Base-by-base conservation (phyloP, 2,329 filamentous ascomycete genomes). In the Xylaria polymorpha region DNA sequence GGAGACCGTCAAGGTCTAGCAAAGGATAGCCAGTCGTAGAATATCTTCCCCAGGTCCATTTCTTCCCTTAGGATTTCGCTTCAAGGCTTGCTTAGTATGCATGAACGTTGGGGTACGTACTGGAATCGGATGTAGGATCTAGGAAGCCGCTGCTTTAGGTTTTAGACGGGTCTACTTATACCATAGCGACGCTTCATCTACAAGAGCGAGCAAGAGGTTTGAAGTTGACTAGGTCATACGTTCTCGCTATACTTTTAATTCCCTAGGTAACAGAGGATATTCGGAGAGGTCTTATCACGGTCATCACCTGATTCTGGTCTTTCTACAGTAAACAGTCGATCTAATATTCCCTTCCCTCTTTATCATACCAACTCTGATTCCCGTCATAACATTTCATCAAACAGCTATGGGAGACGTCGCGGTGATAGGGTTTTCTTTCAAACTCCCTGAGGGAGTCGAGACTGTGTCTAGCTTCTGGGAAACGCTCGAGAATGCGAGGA, bases 361-460 rank as follows among this genome's bases (percentile, higher is more conserved):
- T 48, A 56, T n/a, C 44, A 39, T 41, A 18, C 9, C 41, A 29
- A n/a, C 14, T 14, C 20, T 39, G 2, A 22, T 37, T 20, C 39
- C 9, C 35, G 12, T 20, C 15, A 39, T n/a, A 50, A 51, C 2
- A n/a, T 9, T 22, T 39, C 5, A 51, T 39, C n/a, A 3, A 51
- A 10, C 7, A 56, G 25, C 14, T 1, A 72, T 71, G 69, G 67
- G 55, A 20, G 64, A 68, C 58, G 53, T 72, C 20, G 80, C 80
- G 8, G 67, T 83, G 7, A 69, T 84, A 9, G 81, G 81, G 4
- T 77, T 78, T 43, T 79, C 80, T 15, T 80, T 80, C 57, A 81
- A 79, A 63, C 75, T 83, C 1, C 81, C 82, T 1, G 78, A 80
- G 39, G 78, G 74, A 43, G 71, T 76, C 4, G 71, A 78, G 0